Percentiles rank a stretch among this genome's conserved stretches.
These are phyloP conservation scores for Scedosporium dehoogii DNA, from an alignment of 2,329 filamentous ascomycete species.

Conservation along the genomic window DNA sequence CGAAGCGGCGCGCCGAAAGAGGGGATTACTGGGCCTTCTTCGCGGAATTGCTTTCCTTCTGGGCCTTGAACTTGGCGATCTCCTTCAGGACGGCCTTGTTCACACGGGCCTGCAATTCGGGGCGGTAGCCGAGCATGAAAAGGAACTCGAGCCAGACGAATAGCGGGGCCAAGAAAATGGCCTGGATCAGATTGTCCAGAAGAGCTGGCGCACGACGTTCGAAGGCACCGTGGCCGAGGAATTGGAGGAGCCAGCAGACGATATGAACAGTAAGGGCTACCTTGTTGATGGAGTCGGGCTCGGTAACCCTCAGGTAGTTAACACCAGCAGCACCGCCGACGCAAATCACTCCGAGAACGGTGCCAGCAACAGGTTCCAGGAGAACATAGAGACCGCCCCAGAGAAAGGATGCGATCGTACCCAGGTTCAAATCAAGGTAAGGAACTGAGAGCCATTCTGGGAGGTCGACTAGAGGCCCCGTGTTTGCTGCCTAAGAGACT, in stretches of 20 bases:
- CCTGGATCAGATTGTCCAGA: slow-evolving; percentile 85
- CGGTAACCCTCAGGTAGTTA: slow-evolving; percentile 61
- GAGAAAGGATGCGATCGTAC: slow-evolving; percentile 52
- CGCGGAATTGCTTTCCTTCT: slow-evolving; percentile 1
- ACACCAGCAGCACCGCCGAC: slow-evolving; percentile 63
- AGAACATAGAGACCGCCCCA: slow-evolving; percentile 80
- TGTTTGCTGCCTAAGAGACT: slow-evolving; percentile 45
- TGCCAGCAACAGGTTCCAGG: slow-evolving; percentile 87
- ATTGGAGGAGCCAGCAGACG: slow-evolving; percentile 77
- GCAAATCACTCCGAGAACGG: slow-evolving; percentile 64
- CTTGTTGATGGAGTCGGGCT: slow-evolving; percentile 38
- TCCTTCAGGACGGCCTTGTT: slow-evolving; percentile 67
- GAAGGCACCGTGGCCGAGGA: slow-evolving; percentile 81
- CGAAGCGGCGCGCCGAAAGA: background rate
- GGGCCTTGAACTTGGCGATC: slow-evolving; percentile 61
- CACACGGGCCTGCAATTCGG: slow-evolving; percentile 73
- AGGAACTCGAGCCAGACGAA: slow-evolving; percentile 96
- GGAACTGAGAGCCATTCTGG: slow-evolving; percentile 59
- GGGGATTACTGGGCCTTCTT: background rate
- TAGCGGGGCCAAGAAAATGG: slow-evolving; percentile 83
- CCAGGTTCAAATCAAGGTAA: slow-evolving; percentile 56
- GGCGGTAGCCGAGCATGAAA: slow-evolving; percentile 83
- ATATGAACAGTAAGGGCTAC: slow-evolving; percentile 58
- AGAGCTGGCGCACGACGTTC: slow-evolving; percentile 83
- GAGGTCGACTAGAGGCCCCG: slow-evolving; percentile 50